These are phyloP conservation scores for Claviceps pusilla DNA, from an alignment of 2,329 filamentous ascomycete species.

Conservation along the genomic window DNA sequence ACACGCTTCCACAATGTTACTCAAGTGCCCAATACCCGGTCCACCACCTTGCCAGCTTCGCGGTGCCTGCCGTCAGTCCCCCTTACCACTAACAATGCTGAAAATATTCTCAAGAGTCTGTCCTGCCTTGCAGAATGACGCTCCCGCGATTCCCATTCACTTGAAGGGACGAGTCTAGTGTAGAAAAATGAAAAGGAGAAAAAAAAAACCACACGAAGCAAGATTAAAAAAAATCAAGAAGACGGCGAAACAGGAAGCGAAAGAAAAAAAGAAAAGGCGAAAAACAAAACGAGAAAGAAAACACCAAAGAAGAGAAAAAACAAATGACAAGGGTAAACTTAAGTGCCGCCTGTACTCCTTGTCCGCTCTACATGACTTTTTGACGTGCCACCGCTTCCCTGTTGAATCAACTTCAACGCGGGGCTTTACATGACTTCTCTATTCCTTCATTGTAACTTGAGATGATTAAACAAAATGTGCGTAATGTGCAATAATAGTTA, in stretches of 20 bases:
- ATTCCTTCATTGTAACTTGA: slow-evolving; percentile 22
- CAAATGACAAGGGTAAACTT: slow-evolving; percentile 8
- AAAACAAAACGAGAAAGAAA: not conserved
- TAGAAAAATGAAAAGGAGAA: slow-evolving; percentile 9
- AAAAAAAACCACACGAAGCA: slow-evolving; percentile 1
- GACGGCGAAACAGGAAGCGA: not conserved
- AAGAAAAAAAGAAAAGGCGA: slow-evolving; percentile 6
- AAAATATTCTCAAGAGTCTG: not conserved
- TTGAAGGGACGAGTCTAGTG: slow-evolving; percentile 18
- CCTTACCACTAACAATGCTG: not conserved
- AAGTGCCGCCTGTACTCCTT: slow-evolving; percentile 24
- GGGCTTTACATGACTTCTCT: slow-evolving; percentile 28
- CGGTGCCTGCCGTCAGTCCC: not conserved
- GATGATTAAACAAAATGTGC: slow-evolving; percentile 12
- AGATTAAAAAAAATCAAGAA: not conserved
- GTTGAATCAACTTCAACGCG: slow-evolving; percentile 12
- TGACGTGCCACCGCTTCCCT: slow-evolving; percentile 18
- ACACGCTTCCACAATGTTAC: not conserved
- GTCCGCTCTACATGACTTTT: slow-evolving; percentile 29
- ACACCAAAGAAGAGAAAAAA: slow-evolving; percentile 8
- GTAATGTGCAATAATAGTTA: slow-evolving; percentile 4
- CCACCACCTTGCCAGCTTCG: not conserved
- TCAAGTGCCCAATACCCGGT: not conserved
- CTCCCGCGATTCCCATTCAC: slow-evolving; percentile 15
- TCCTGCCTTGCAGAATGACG: slow-evolving; percentile 1